Conservation (phyloP, 2,329 filamentous ascomycete genomes). For the Alternaria sp. region DNA sequence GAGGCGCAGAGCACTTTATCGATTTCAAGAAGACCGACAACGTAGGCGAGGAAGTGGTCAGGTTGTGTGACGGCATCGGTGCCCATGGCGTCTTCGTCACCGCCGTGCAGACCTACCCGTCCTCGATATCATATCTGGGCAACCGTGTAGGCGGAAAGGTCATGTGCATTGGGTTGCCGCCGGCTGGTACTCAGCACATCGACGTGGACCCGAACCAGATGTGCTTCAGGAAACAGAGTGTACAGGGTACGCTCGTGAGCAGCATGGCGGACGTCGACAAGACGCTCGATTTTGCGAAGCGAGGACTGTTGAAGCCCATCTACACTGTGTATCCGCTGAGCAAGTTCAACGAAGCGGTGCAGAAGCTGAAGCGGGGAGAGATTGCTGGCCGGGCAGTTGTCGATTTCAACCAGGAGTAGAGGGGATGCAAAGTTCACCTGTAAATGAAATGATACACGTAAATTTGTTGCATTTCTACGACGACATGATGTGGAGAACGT, state of each 20-base stretch:
- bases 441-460: neutral
- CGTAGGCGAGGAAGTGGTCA: conserved; percentile 43
- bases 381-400: conserved; percentile 61
- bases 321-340: conserved; percentile 57
- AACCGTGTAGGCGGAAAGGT: conserved; percentile 58
- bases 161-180: conserved; percentile 59
- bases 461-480: neutral
- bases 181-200: conserved; percentile 37
- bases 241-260: conserved; percentile 52
- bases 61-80: conserved; percentile 45
- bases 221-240: conserved; percentile 45
- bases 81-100: conserved; percentile 51
- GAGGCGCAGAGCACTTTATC: conserved; percentile 47
- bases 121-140: conserved; percentile 46
- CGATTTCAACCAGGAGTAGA: conserved; percentile 56
- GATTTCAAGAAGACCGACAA: conserved; percentile 46
- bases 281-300: conserved; percentile 56
- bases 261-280: conserved; percentile 57
- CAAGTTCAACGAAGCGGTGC: conserved; percentile 58
- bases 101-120: conserved; percentile 42
- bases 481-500: neutral
- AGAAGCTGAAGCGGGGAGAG: conserved; percentile 57
- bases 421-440: neutral
- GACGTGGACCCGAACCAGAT: conserved; percentile 45
- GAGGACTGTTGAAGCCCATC: conserved; percentile 59